Evolutionary conservation across 2,329 filamentous ascomycete species (phyloP).

Genomic region (Xylariaceae sp.): DNA sequence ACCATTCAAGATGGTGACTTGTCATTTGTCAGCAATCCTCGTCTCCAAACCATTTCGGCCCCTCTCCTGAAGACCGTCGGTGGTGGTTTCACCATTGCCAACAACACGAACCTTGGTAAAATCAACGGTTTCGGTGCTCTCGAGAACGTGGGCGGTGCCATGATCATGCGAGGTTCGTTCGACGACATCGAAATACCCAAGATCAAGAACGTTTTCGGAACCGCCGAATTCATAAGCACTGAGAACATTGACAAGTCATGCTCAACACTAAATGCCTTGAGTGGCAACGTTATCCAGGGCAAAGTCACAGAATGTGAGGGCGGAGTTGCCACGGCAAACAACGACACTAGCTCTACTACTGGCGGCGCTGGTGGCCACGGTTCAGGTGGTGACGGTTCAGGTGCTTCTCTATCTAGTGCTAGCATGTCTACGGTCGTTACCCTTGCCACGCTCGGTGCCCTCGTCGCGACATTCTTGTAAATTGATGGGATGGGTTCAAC

Average conservation of each 20-base stretch:
- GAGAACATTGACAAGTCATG: conserved; percentile 56
- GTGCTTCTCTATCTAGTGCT: conserved; percentile 44
- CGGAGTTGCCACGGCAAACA: conserved; percentile 51
- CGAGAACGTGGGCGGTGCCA: conserved; percentile 67
- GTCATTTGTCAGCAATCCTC: conserved; percentile 59
- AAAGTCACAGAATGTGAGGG: conserved; percentile 44
- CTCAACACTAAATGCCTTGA: conserved; percentile 47
- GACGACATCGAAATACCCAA: conserved; percentile 63
- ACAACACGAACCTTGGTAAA: conserved; percentile 71
- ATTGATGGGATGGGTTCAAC: conserved; percentile 9
- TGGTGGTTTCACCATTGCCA: conserved; percentile 77
- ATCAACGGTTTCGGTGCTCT: conserved; percentile 68
- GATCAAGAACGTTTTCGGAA: conserved; percentile 65
- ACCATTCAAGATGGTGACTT: conserved; percentile 55
- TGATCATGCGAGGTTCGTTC: conserved; percentile 84
- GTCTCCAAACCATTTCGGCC: conserved; percentile 71
- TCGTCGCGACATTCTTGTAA: conserved; percentile 48
- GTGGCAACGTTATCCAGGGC: conserved; percentile 46
- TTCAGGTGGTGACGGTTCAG: conserved; percentile 29
- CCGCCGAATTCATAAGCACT: conserved; percentile 65
- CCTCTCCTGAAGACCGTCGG: conserved; percentile 63
- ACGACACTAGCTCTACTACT: conserved; percentile 37
- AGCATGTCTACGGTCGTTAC: conserved; percentile 46
- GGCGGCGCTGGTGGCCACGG: conserved; percentile 27
- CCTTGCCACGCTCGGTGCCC: conserved; percentile 18